Evolutionary conservation across 345 rosid genomes (phyloP).

Genomic region (Toxicodendron radicans): DNA sequence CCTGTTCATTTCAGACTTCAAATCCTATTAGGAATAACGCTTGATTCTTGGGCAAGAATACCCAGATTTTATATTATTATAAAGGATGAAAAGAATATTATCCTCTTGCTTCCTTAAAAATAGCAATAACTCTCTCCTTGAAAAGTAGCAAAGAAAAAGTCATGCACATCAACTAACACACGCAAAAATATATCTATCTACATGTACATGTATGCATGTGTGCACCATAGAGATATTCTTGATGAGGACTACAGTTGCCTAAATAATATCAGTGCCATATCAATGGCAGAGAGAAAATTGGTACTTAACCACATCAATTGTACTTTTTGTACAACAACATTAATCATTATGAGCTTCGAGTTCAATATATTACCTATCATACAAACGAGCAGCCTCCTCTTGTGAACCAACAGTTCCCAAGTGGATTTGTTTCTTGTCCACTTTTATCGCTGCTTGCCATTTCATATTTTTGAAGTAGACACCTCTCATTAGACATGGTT

Average conservation of each 20-base stretch:
- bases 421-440: slow-evolving; percentile 94
- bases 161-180: slow-evolving; percentile 2
- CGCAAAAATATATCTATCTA: not conserved
- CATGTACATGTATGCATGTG: not conserved
- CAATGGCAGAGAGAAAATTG: not conserved
- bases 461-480: slow-evolving; percentile 98
- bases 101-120: not conserved
- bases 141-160: not conserved
- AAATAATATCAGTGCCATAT: not conserved
- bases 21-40: not conserved
- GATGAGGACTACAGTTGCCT: not conserved
- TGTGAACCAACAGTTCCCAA: slow-evolving; percentile 92
- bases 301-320: not conserved
- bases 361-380: slow-evolving; percentile 61
- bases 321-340: not conserved
- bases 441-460: slow-evolving; percentile 99
- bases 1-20: not conserved
- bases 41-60: not conserved
- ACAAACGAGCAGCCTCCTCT: slow-evolving; percentile 91
- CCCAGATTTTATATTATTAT: not conserved
- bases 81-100: not conserved
- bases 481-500: slow-evolving; percentile 95
- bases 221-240: not conserved
- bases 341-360: not conserved
- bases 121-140: not conserved